A percentile compares a stretch with the other conserved stretches of the same genome.
These are phyloP conservation scores for Neonothopanus nambi DNA, from an alignment of 1,284 basidiomycete species.

Conservation along the genomic window DNA sequence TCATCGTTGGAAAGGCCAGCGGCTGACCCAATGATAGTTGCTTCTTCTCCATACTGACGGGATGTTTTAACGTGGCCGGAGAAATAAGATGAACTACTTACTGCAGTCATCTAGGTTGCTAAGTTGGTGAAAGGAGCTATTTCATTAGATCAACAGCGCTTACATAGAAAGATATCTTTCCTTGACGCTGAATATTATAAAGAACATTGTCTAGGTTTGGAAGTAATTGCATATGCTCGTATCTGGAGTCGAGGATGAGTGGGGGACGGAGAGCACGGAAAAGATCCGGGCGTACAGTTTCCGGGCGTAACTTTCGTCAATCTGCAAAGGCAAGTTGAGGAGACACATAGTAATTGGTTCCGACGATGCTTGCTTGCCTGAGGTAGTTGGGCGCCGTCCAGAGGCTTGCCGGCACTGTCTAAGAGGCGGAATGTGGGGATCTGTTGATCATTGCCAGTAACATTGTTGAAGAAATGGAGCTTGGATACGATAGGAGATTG, in stretches of 20 bases:
- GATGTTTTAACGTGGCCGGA: conserved; percentile 8
- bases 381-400: conserved; percentile 74
- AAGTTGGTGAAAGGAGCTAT: conserved; percentile 15
- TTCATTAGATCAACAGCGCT: conserved; percentile 28
- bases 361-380: conserved; percentile 46
- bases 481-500: conserved; percentile 66
- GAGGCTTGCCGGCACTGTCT: conserved; percentile 71
- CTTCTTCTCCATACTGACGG: conserved; percentile 85
- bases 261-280: not conserved
- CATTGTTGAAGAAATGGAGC: conserved; percentile 76
- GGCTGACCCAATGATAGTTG: conserved; percentile 87
- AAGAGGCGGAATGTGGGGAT: conserved; percentile 85
- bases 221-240: conserved; percentile 82
- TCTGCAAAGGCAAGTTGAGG: conserved; percentile 38
- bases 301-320: conserved; percentile 72
- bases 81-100: conserved; percentile 33
- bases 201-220: conserved; percentile 87
- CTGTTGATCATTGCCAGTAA: conserved; percentile 55
- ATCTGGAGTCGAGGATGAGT: conserved; percentile 38
- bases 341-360: not conserved
- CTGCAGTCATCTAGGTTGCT: conserved; percentile 68
- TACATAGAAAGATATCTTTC: conserved; percentile 93
- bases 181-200: conserved; percentile 91
- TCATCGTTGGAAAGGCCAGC: conserved; percentile 83
- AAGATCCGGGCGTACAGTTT: conserved; percentile 49